These are phyloP conservation scores for Coniferiporia weirii DNA, from an alignment of 1,284 basidiomycete genomes.

Conservation along the genomic window DNA sequence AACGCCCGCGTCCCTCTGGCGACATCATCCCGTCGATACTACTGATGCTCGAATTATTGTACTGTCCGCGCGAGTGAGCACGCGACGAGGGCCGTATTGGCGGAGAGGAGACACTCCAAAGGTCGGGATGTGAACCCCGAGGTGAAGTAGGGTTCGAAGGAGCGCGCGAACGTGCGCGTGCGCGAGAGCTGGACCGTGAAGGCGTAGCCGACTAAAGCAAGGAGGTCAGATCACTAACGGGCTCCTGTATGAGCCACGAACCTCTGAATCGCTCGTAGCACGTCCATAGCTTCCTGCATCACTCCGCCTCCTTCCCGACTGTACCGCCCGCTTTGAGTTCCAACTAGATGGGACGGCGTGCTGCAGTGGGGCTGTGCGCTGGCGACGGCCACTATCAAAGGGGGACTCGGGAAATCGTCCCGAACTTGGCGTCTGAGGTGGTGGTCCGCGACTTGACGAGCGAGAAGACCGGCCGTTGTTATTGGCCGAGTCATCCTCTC, in stretches of 20 bases:
- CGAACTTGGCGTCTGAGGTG: slow-evolving; percentile 41
- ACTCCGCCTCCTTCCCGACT: slow-evolving; percentile 58
- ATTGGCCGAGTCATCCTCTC: slow-evolving; percentile 24
- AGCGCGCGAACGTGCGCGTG: slow-evolving; percentile 37
- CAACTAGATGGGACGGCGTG: slow-evolving; percentile 63
- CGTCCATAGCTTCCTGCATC: slow-evolving; percentile 51
- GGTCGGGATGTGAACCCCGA: slow-evolving; percentile 25
- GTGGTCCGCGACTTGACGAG: slow-evolving; percentile 48
- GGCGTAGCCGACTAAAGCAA: slow-evolving; percentile 29
- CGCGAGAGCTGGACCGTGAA: slow-evolving; percentile 36
- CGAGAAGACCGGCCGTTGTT: slow-evolving; percentile 35
- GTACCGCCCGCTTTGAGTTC: slow-evolving; percentile 53
- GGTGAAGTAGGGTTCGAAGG: slow-evolving; percentile 66
- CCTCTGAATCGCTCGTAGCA: slow-evolving; percentile 62
- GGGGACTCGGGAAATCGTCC: slow-evolving; percentile 37
- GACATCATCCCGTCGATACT: slow-evolving; percentile 11
- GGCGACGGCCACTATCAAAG: slow-evolving; percentile 70
- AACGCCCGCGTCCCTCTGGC: slow-evolving; percentile 2
- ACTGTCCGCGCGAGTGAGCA: slow-evolving; percentile 42
- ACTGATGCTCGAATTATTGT: slow-evolving; percentile 20
- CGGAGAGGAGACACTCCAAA: slow-evolving; percentile 30
- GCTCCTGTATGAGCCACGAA: slow-evolving; percentile 28
- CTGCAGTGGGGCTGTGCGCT: slow-evolving; percentile 30
- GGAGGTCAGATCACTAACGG: neutral
- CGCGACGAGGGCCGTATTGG: slow-evolving; percentile 58